Evolutionary conservation across 2,329 filamentous ascomycete species (phyloP), one percentile per base, ranked within the genome.

Genomic region (Colletotrichum sp.): DNA sequence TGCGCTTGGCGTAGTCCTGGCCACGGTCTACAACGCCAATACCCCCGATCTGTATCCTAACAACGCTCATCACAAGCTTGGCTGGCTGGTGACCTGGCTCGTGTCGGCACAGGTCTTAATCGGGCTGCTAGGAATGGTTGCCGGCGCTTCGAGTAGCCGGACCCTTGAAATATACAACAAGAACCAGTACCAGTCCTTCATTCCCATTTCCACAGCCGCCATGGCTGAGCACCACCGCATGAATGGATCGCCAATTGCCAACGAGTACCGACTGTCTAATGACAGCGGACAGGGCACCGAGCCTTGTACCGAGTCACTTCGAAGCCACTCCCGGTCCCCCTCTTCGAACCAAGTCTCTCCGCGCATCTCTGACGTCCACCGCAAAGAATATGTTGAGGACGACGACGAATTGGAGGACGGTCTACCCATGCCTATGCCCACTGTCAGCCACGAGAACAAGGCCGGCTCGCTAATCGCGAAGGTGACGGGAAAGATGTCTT

Each of bases 31-130:
- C 87, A 95, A 97, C 82, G 89, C 90, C 74, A 92, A 91, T 77
- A 98, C 95, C 0, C 95, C 96, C 1, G 95, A 98, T 81, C 87
- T 98, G 27, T 98, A 98, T 82, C 92, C 93, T 36, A 93, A 94
- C 82, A 98, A 98, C 82, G 91, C 94, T n/a, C 96, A 98, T 83
- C 93, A 96, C 86, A 96, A 94, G 83, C 89, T 96, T 58, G 96
- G 96, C 70, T 98, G 96, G 96, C 88, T 95, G 56, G 89, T 94
- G 34, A 96, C 94, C 5, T 94, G 91, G 88, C 87, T 96, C 6
- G 88, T 94, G 13, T 89, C 88, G 68, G 92, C 90, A 1, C 96
- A 98, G 86, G 89, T 94, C 18, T 80, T 94, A 52, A 87, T 98
- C 82, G 91, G 92, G 65, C 82, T 95, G 70, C 85, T 95, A 62